Evolutionary conservation across 139 green algal genomes (phyloP).

Genomic region (Closterium sp.): DNA sequence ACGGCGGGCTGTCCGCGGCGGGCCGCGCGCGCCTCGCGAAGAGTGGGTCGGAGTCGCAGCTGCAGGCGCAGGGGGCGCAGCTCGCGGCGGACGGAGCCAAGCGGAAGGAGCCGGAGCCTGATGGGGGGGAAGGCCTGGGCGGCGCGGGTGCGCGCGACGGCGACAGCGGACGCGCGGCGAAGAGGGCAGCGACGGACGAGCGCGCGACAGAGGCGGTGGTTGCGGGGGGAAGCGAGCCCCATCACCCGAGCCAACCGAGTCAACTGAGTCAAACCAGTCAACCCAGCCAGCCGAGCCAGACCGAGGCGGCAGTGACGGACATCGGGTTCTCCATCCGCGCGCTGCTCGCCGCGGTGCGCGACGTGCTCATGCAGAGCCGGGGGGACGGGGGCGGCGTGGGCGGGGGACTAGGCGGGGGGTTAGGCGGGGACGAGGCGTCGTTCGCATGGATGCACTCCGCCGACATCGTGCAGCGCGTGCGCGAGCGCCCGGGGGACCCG

Average conservation of each 20-base stretch:
- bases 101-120: not conserved
- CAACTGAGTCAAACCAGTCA: not conserved
- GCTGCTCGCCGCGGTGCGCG: not conserved
- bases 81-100: not conserved
- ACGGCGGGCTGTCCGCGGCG: not conserved
- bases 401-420: too few relatives aligned
- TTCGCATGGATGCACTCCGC: not conserved
- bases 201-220: not conserved
- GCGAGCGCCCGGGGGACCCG: constrained; percentile 18
- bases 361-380: not conserved
- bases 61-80: too few relatives aligned
- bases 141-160: not conserved
- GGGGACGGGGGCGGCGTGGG: too few relatives aligned
- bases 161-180: not conserved
- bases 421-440: not conserved
- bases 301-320: not conserved
- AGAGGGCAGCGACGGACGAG: not conserved
- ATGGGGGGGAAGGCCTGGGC: not conserved
- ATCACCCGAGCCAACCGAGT: not conserved
- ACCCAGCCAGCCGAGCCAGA: not conserved
- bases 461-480: constrained; percentile 29
- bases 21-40: not conserved
- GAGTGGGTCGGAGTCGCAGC: not conserved
- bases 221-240: not conserved
- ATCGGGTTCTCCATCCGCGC: not conserved